Base-by-base conservation (phyloP, 805 yeast genomes). In the Millerozyma miso region DNA sequence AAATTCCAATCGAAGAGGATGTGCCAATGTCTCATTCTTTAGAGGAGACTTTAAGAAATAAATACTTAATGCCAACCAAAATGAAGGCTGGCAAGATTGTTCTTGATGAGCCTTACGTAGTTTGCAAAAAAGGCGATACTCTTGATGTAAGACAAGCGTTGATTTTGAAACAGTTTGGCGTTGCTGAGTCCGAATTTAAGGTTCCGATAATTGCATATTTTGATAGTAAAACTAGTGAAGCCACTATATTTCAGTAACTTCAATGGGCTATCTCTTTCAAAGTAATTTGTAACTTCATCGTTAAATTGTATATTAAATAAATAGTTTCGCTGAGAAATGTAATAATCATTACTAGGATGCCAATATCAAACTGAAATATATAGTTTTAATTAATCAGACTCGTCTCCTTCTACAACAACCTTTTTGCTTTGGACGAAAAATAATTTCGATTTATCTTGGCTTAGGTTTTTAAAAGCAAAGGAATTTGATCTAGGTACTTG, bases 21-120 rank as follows among this genome's bases (percentile, higher is more conserved):
- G 89, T 93, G 16, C 96, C 97, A 54, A 83, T 93, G 86, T 84
- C 95, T 10, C 99, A 93, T 62, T 88, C 98, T 4, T 76, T 95
- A 69, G 99, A 93, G 67, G 88, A 89, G 56, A 88, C 96, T 33
- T 66, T 93, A 58, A 85, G 99, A 74, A 86, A 81, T 65, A 85
- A 85, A 60, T 81, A 81, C 52, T 90, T 91, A 60, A 79, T 93
- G 54, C 98, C 99, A 53, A 90, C 98, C 3, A 83, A 81, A 59
- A 85, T 93, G 51, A 85, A 85, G 59, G 76, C 82, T 40, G 99
- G 99, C 63, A 91, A 91, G 63, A 84, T 93, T 51, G 74, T 77
- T 45, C 70, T 93, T 38, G 80, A 79, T 16, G 80, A 80, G 52
- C 93, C 93, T 33, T 88, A 78, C 66, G 75, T 74, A 37, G 97